These are phyloP conservation scores for Boletus coccyginus DNA, from an alignment of 768 basidiomycete species.

Conservation along the genomic window DNA sequence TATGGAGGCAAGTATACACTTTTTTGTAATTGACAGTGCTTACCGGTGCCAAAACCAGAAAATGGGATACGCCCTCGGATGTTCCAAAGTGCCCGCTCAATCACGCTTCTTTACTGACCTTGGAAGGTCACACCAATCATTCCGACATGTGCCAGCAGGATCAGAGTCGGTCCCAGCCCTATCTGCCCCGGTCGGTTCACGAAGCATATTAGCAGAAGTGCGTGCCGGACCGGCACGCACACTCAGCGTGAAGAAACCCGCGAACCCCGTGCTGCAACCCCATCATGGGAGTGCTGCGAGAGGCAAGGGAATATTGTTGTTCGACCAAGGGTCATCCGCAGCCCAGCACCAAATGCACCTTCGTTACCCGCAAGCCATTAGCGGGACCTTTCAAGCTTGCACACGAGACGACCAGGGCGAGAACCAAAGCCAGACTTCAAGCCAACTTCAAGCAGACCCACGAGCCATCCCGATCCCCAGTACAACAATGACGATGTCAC, in stretches of 20 bases:
- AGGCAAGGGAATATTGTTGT: conserved; percentile 25
- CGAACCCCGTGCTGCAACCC: conserved; percentile 32
- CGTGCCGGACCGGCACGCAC: conserved; percentile 47
- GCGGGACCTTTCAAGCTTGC: conserved; percentile 11
- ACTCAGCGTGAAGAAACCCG: conserved; percentile 14
- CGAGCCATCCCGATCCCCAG: conserved; percentile 22
- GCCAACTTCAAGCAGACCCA: conserved; percentile 13
- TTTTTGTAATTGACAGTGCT: conserved; percentile 1
- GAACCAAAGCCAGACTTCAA: background rate
- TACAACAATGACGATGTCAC: conserved; percentile 43
- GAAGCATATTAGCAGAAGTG: conserved; percentile 69
- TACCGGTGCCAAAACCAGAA: conserved; percentile 35
- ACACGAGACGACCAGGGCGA: conserved; percentile 15
- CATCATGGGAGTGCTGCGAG: conserved; percentile 34
- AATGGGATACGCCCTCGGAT: conserved; percentile 43
- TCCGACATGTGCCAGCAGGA: conserved; percentile 51
- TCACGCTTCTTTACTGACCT: conserved; percentile 15
- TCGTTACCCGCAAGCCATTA: conserved; percentile 26
- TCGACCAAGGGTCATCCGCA: conserved; percentile 36
- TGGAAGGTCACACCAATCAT: conserved; percentile 40
- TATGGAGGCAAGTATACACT: conserved; percentile 51
- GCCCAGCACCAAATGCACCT: conserved; percentile 29
- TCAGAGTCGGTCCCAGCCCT: conserved; percentile 42
- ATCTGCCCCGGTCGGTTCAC: conserved; percentile 66
- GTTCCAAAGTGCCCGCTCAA: conserved; percentile 26